Evolutionary conservation across 164 flowering plant genomes (phyloP).

Genomic region (Macadamia integrifolia): DNA sequence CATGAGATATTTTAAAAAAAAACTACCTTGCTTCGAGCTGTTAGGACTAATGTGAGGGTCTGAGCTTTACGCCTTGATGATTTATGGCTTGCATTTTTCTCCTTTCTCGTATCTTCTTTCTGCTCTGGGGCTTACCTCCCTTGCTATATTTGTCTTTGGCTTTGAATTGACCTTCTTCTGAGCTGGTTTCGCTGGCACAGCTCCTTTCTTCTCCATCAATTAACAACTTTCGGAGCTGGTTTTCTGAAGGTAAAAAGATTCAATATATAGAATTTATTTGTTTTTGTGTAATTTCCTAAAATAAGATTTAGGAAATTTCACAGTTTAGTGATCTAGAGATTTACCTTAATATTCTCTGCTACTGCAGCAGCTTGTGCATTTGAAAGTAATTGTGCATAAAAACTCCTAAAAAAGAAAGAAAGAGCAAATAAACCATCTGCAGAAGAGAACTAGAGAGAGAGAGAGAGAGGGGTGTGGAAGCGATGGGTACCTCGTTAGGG

Average conservation of each 20-base stretch:
- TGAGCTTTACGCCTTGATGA: constrained; percentile 35
- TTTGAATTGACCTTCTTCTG: constrained; percentile 39
- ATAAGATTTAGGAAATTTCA: too few species aligned
- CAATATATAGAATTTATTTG: background rate
- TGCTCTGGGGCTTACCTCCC: constrained; percentile 50
- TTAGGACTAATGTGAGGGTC: constrained; percentile 61
- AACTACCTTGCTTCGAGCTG: constrained; percentile 84
- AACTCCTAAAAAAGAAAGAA: constrained; percentile 23
- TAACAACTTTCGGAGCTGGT: constrained; percentile 16
- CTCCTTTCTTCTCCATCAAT: constrained; percentile 7
- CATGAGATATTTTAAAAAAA: background rate
- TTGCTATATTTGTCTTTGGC: constrained; percentile 32
- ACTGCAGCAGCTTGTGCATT: constrained; percentile 72
- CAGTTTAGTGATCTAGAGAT: constrained; percentile 19
- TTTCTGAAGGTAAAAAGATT: constrained; percentile 30
- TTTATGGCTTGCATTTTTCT: constrained; percentile 20
- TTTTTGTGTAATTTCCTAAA: too few species aligned
- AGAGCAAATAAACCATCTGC: too few species aligned
- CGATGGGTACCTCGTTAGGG: constrained; percentile 21
- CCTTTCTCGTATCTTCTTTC: constrained; percentile 17
- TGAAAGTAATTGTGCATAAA: constrained; percentile 76
- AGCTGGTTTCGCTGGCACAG: constrained; percentile 17
- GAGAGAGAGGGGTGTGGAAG: too few species aligned
- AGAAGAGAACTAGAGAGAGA: too few species aligned
- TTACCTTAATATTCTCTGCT: constrained; percentile 26